Percentiles rank a stretch among this genome's conserved stretches.
phyloP scores from a whole-genome alignment of 768 basidiomycete species.

The Rhizopogon sp. region DNA sequence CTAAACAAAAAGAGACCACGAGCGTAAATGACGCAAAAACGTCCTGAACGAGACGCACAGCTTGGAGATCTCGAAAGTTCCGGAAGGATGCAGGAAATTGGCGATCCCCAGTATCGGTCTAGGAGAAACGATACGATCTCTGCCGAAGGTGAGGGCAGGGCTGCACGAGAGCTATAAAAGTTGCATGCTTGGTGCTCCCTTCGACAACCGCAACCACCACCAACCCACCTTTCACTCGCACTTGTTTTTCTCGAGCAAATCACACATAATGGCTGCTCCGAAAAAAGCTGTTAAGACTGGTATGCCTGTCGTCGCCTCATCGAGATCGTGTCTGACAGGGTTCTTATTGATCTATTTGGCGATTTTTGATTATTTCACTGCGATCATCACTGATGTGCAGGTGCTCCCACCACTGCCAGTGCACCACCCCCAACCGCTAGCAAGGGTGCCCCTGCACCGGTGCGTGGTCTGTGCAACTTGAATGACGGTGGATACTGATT shows the following conservation, averaged over 20 bases:
- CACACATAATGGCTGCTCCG: constrained; percentile 15
- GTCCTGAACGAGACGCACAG: constrained; percentile 6
- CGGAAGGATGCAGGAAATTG: neutral
- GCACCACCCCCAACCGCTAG: neutral
- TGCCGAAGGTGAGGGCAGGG: constrained; percentile 26
- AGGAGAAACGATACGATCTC: constrained; percentile 10
- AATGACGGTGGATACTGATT: neutral
- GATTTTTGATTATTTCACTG: neutral
- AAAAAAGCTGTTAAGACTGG: constrained; percentile 20
- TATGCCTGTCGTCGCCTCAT: constrained; percentile 11
- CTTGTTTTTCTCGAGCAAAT: neutral
- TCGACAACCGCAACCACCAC: neutral
- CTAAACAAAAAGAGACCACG: constrained; percentile 1
- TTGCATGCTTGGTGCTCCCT: neutral
- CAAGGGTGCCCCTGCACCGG: neutral
- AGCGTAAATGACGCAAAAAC: neutral
- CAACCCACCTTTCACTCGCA: neutral
- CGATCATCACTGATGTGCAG: constrained; percentile 3
- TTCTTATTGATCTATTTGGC: no score
- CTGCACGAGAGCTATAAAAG: constrained; percentile 18
- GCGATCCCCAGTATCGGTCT: neutral
- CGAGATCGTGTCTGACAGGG: neutral
- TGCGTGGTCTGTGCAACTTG: neutral
- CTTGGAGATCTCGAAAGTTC: neutral
- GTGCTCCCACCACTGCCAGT: constrained; percentile 3